Evolutionary conservation across 176 grass and related monocot genomes (phyloP).

Genomic region (Canna indica): DNA sequence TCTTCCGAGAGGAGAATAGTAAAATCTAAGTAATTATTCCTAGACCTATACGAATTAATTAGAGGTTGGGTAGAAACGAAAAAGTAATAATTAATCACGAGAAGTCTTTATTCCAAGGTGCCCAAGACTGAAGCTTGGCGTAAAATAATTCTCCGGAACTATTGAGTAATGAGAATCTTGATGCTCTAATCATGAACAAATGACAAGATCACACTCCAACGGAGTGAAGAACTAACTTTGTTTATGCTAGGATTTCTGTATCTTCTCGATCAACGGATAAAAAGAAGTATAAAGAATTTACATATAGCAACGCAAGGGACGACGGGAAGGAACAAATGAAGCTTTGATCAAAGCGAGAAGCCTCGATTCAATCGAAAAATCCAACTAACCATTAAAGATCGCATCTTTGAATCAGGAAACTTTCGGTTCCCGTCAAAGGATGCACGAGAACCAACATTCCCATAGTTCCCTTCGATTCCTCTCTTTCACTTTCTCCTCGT

Average conservation of each 20-base stretch:
- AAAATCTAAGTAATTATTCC: neutral
- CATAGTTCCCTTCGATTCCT: neutral
- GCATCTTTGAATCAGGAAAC: neutral
- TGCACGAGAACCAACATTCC: conserved; percentile 2
- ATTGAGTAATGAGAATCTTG: too few species aligned
- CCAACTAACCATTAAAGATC: neutral
- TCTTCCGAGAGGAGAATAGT: neutral
- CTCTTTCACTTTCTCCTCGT: neutral
- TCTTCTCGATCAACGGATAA: neutral
- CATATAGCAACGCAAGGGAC: neutral
- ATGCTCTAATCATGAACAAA: too few species aligned
- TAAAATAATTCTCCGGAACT: neutral
- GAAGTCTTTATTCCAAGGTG: neutral
- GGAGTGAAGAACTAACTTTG: neutral
- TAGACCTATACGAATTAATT: neutral
- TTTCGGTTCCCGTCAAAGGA: conserved; percentile 5
- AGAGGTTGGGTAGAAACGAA: neutral
- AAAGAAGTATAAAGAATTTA: neutral
- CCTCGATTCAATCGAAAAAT: neutral
- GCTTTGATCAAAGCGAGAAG: neutral
- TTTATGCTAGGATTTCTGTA: too few species aligned
- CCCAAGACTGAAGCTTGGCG: neutral
- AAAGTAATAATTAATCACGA: neutral
- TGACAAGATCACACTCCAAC: too few species aligned
- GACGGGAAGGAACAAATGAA: neutral